A percentile compares a stretch with the other conserved stretches of the same genome.
Evolutionary conservation across 2,329 filamentous ascomycete species (phyloP).

Genomic region (Trichophyton verrucosum): DNA sequence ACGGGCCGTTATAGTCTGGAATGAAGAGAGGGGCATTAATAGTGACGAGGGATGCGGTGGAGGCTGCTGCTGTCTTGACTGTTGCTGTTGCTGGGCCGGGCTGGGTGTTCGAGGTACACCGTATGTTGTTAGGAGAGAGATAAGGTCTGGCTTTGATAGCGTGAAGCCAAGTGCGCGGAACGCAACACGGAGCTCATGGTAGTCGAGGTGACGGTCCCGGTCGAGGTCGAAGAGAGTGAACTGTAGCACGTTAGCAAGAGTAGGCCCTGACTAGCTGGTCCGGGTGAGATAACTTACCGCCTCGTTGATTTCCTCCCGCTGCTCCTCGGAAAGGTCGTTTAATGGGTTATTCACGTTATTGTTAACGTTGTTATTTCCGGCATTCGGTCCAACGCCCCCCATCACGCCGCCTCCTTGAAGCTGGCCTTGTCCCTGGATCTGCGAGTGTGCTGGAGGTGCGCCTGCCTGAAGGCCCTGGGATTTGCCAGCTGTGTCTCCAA

Average conservation of each 20-base stretch:
- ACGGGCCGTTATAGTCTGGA: conserved; percentile 64
- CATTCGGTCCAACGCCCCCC: conserved; percentile 31
- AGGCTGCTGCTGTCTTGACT: conserved; percentile 25
- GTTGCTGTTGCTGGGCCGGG: conserved; percentile 37
- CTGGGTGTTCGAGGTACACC: conserved; percentile 49
- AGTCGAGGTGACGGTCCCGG: conserved; percentile 87
- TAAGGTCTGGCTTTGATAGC: conserved; percentile 72
- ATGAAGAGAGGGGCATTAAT: conserved; percentile 58
- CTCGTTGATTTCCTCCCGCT: conserved; percentile 85
- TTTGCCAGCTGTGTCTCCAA: conserved; percentile 14
- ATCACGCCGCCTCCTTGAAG: conserved; percentile 18
- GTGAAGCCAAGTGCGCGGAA: conserved; percentile 93
- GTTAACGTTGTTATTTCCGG: conserved; percentile 30
- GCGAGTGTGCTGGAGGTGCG: conserved; percentile 24
- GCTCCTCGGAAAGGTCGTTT: conserved; percentile 63
- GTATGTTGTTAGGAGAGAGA: conserved; percentile 66
- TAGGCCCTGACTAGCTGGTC: neutral
- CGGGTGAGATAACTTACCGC: conserved; percentile 50
- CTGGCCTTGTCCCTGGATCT: conserved; percentile 12
- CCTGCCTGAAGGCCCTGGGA: conserved; percentile 23
- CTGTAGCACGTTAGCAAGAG: conserved; percentile 34
- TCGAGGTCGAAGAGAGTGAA: conserved; percentile 95
- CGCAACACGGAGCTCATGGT: conserved; percentile 95
- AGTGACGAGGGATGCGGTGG: conserved; percentile 53
- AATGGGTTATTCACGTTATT: conserved; percentile 33